Conservation (phyloP, 805 yeast species). For the Lachancea kluyveri region DNA sequence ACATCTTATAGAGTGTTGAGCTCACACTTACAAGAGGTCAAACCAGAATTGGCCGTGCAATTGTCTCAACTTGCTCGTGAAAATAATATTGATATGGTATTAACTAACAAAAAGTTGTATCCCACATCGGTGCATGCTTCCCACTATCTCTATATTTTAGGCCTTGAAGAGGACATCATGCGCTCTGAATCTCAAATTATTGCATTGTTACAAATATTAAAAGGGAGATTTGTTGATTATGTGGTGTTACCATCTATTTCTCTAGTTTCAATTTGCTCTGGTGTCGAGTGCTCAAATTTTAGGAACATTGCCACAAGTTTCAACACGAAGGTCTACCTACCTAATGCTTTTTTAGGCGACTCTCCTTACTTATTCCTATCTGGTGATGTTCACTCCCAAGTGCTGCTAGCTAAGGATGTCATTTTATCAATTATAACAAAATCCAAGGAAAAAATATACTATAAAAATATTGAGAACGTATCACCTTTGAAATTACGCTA, state of each 20-base stretch:
- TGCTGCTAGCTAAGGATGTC: slow-evolving; percentile 15
- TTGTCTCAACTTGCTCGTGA: slow-evolving; percentile 11
- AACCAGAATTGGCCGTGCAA: slow-evolving; percentile 1
- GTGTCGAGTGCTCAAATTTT: slow-evolving; percentile 19
- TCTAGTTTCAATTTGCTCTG: slow-evolving; percentile 18
- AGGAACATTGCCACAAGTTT: slow-evolving; percentile 12
- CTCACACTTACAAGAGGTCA: no score
- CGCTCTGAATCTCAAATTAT: slow-evolving; percentile 14
- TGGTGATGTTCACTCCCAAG: slow-evolving; percentile 15
- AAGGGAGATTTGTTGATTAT: slow-evolving; percentile 13
- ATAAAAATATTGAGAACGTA: slow-evolving; percentile 15
- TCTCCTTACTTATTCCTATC: slow-evolving; percentile 15
- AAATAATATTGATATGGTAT: slow-evolving; percentile 16
- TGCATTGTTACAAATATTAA: slow-evolving; percentile 13
- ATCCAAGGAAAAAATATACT: slow-evolving; percentile 9
- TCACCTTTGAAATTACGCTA: slow-evolving; percentile 22
- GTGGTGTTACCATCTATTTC: slow-evolving; percentile 19
- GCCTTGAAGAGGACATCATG: slow-evolving; percentile 14
- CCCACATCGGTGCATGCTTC: not conserved
- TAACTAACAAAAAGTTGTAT: slow-evolving; percentile 8
- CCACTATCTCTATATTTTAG: slow-evolving; percentile 14
- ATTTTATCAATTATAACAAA: slow-evolving; percentile 11
- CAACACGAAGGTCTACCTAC: slow-evolving; percentile 16
- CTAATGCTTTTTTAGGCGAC: slow-evolving; percentile 10
- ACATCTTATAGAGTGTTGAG: no score